phyloP scores from a whole-genome alignment of 2,329 filamentous ascomycete genomes.

The Fusarium multiceps region DNA sequence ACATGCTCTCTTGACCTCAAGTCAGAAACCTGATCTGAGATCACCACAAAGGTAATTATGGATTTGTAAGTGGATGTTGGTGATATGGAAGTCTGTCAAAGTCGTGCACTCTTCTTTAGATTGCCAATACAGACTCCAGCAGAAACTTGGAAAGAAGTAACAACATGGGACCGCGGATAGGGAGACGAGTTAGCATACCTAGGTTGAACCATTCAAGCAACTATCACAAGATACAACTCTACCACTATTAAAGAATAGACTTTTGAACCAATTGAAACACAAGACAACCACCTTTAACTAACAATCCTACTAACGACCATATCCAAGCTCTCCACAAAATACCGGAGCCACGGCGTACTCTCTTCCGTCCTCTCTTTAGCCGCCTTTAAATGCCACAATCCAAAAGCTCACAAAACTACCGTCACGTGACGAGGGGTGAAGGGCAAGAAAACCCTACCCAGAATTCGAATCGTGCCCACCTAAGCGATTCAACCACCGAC shows the following conservation, averaged over 20 bases:
- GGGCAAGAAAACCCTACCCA: constrained; percentile 57
- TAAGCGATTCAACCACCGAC: constrained; percentile 35
- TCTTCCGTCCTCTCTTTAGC: background rate
- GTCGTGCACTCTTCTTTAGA: background rate
- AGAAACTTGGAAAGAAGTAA: background rate
- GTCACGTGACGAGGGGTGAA: constrained; percentile 35
- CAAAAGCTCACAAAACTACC: background rate
- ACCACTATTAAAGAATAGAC: background rate
- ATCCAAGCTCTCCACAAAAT: background rate
- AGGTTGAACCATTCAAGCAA: background rate
- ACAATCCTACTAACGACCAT: background rate
- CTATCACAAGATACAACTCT: background rate
- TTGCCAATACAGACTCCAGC: background rate
- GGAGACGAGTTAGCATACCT: background rate
- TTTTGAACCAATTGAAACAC: background rate
- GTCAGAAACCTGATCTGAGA: no score
- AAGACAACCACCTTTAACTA: background rate
- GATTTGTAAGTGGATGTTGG: background rate
- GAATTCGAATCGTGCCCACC: constrained; percentile 1
- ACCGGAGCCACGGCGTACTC: constrained; percentile 20
- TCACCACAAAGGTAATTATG: background rate
- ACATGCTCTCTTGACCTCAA: background rate
- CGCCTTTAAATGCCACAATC: background rate
- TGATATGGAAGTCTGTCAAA: background rate
- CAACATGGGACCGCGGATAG: background rate